A percentile compares a stretch with the other conserved stretches of the same genome.
Evolutionary conservation across 2,329 filamentous ascomycete species (phyloP).

Genomic region (Harringtonia aguacate): DNA sequence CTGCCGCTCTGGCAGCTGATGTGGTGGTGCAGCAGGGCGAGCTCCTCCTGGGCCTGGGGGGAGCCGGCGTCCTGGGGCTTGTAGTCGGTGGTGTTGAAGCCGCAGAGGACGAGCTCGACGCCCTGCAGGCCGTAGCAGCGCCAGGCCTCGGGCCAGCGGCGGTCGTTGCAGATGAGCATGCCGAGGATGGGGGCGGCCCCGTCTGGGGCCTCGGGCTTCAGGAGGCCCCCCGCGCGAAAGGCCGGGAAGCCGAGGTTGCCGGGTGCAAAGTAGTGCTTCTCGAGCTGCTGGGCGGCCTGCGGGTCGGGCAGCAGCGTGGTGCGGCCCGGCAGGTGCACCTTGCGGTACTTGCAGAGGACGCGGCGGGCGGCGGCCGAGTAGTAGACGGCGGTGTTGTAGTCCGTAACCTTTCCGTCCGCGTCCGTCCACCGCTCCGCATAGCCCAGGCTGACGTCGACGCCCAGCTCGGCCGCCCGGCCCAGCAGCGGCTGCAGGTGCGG

Average conservation of each 20-base stretch:
- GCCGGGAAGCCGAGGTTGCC: constrained; percentile 42
- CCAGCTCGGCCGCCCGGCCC: constrained; percentile 31
- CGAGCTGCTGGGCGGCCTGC: constrained; percentile 39
- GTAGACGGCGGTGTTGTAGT: constrained; percentile 42
- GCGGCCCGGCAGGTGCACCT: constrained; percentile 43
- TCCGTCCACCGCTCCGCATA: constrained; percentile 35
- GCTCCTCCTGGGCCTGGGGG: constrained; percentile 28
- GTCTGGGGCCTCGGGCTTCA: constrained; percentile 16
- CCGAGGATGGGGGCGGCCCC: constrained; percentile 35
- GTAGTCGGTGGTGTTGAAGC: constrained; percentile 37
- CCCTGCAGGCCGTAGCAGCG: constrained; percentile 37
- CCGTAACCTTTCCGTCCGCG: constrained; percentile 16
- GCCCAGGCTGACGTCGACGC: constrained; percentile 40
- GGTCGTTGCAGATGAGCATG: constrained; percentile 44
- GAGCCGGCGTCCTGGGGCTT: constrained; percentile 27
- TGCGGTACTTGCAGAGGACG: constrained; percentile 41
- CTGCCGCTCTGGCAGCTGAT: constrained; percentile 37
- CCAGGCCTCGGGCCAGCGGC: constrained; percentile 42
- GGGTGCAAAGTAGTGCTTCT: constrained; percentile 43
- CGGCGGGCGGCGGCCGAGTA: constrained; percentile 30
- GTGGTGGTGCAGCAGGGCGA: constrained; percentile 38
- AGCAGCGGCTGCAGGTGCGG: constrained; percentile 36
- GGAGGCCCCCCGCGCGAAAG: constrained; percentile 36
- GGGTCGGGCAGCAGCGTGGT: constrained; percentile 38
- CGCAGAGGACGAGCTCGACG: constrained; percentile 28